phyloP scores from a whole-genome alignment of 1,139 yeast genomes.

The Magnusiomyces sp. region DNA sequence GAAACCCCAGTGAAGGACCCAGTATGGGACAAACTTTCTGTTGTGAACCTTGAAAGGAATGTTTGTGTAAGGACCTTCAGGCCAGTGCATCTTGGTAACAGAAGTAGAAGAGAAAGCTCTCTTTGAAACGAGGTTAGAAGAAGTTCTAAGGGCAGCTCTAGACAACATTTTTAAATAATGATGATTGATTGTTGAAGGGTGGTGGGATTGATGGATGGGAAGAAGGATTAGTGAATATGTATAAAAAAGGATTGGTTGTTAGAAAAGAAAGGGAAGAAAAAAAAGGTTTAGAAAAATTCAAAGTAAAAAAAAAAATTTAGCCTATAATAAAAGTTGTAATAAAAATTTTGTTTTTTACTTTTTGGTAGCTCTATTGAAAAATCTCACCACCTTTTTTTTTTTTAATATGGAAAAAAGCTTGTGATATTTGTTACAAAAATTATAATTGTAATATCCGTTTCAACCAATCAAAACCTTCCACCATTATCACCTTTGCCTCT shows the following conservation, averaged over 20 bases:
- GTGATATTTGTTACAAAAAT: too few species aligned
- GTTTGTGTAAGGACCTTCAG: slow-evolving; percentile 85
- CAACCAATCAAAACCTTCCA: too few species aligned
- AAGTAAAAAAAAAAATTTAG: neutral
- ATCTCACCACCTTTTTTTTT: too few species aligned
- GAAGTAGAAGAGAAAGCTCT: slow-evolving; percentile 29
- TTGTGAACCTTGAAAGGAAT: slow-evolving; percentile 88
- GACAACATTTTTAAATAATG: slow-evolving; percentile 14
- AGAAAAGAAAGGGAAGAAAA: slow-evolving; percentile 1
- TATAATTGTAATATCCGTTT: too few species aligned
- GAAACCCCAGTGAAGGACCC: slow-evolving; percentile 70
- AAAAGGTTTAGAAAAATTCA: neutral
- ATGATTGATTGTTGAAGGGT: neutral
- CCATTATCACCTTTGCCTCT: neutral
- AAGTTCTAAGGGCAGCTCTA: slow-evolving; percentile 22
- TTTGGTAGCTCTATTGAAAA: too few species aligned
- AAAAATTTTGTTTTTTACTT: too few species aligned
- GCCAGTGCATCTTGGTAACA: slow-evolving; percentile 39
- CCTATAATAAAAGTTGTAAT: neutral
- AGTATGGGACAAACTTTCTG: slow-evolving; percentile 77
- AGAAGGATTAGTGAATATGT: slow-evolving; percentile 1
- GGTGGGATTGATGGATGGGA: neutral
- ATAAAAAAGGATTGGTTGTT: slow-evolving; percentile 4
- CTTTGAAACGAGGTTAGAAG: slow-evolving; percentile 18
- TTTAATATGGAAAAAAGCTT: too few species aligned